Conservation (phyloP, 1,284 basidiomycete species). For the Phlebopus sp. region DNA sequence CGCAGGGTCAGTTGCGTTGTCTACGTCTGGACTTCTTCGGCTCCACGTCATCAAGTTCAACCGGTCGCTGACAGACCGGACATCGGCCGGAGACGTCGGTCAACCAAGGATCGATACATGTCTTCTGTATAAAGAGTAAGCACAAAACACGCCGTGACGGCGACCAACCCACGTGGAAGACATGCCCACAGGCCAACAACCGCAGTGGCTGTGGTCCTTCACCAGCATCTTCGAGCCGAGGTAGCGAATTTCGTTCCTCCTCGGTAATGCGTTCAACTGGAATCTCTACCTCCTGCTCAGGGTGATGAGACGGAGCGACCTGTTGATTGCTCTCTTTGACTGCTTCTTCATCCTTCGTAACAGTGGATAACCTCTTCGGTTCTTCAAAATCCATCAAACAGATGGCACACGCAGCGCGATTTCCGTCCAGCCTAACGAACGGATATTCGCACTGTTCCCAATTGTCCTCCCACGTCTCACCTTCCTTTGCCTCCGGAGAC, state of each 20-base stretch:
- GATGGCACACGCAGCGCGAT: conserved; percentile 78
- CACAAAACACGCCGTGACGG: conserved; percentile 1
- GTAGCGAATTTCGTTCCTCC: conserved; percentile 37
- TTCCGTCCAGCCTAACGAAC: conserved; percentile 71
- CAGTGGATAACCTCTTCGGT: conserved; percentile 47
- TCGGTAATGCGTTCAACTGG: conserved; percentile 40
- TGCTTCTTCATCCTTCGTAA: conserved; percentile 19
- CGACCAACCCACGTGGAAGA: conserved; percentile 67
- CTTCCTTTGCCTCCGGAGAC: conserved; percentile 32
- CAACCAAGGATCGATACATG: conserved; percentile 77
- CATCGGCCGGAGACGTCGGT: conserved; percentile 76
- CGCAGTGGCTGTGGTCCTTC: conserved; percentile 72
- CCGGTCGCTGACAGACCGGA: conserved; percentile 70
- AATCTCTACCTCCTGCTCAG: conserved; percentile 25
- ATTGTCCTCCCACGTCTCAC: conserved; percentile 51
- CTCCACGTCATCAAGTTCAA: conserved; percentile 39
- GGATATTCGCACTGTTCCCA: conserved; percentile 56
- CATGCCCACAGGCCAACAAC: conserved; percentile 72
- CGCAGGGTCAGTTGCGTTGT: conserved; percentile 19
- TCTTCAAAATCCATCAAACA: conserved; percentile 81
- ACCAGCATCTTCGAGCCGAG: conserved; percentile 64
- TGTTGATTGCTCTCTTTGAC: conserved; percentile 14
- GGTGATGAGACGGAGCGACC: conserved; percentile 9
- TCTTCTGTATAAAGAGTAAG: conserved; percentile 49
- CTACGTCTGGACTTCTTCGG: conserved; percentile 32